A percentile compares a stretch with the other conserved stretches of the same genome.
Conservation (phyloP, 2,329 filamentous ascomycete genomes). For the Thermomyces lanuginosus region DNA sequence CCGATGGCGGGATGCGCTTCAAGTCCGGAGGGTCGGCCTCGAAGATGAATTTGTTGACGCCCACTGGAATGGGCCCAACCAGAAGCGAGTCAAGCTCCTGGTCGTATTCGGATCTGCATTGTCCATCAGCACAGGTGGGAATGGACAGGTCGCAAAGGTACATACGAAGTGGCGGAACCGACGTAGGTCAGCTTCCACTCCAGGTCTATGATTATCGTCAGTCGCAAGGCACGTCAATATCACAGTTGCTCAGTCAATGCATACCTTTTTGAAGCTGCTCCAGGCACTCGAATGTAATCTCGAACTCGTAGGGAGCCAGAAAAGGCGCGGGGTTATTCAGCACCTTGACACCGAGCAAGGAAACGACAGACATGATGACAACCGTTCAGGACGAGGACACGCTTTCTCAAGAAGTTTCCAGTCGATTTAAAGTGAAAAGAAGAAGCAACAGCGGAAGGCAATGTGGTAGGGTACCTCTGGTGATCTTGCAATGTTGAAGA, state of each 20-base stretch:
- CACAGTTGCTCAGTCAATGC: constrained; percentile 1
- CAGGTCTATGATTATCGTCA: constrained; percentile 46
- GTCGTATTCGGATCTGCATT: constrained; percentile 71
- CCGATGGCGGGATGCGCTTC: constrained; percentile 76
- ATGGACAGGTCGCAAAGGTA: constrained; percentile 12
- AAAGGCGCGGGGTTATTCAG: constrained; percentile 95
- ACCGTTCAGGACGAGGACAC: constrained; percentile 40
- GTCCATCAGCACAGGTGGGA: constrained; percentile 10
- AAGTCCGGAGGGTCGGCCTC: constrained; percentile 87
- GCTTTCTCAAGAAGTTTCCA: no score
- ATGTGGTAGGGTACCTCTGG: no score
- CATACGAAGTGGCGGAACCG: constrained; percentile 90
- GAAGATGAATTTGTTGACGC: constrained; percentile 97
- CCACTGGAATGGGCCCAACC: constrained; percentile 91
- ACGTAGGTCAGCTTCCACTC: constrained; percentile 99
- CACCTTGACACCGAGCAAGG: constrained; percentile 85
- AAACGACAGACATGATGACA: constrained; percentile 77
- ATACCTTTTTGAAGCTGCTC: constrained; percentile 84
- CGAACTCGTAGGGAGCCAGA: constrained; percentile 82
- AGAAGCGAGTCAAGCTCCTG: constrained; percentile 95
- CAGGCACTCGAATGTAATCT: constrained; percentile 97
- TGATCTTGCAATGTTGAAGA: no score
- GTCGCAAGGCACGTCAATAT: constrained; percentile 1
- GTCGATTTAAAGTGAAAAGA: constrained; percentile 1
- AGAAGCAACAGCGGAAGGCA: no score